Base-by-base conservation (phyloP, 306 rosid species). In the Cyamopsis tetragonoloba region DNA sequence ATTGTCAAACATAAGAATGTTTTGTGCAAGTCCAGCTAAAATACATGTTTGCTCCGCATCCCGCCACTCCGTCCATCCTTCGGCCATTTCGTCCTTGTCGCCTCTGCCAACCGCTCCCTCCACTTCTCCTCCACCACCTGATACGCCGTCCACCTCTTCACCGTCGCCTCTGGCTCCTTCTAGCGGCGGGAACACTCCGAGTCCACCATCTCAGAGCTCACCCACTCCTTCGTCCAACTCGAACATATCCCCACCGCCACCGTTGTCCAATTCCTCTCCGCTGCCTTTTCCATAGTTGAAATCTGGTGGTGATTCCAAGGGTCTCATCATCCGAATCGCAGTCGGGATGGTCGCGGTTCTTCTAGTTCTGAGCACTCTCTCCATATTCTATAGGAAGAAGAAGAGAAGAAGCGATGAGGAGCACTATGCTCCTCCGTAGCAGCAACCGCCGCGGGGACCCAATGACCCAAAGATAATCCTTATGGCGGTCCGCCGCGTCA, bases 371-470 rank as follows among this genome's bases (percentile, higher is more conserved):
- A 85, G 85, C 68, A 7, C 86, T 43, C 64, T 76, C 19, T 88
- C 84, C 75, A 46, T 95, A 19, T 90, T 85, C 62, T 73, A 86
- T 24, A 58, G 77, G 10, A 95, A 82, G 84, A 90, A 85, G 85
- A 91, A 83, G 81, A 85, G 81, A 82, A 87, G 91, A 49, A 85
- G 89, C 19, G 89, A 85, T 24, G 87, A 82, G 24, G 85, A 11
- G 11, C 70, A 83, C 71, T 83, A 86, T 64, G 75, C 86, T 28
- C 96, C 83, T 8, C 89, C 83, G 5, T 83, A 74, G 20, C 75
- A 7, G 10, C 78, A 44, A 48, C 85, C 81, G 13, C 79, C 74
- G 3, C 79, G 75, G 17, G 77, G 80, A 42, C 87, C 81, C n/a
- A n/a, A n/a, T n/a, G n/a, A n/a, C n/a, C n/a, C 48, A 95, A 95